phyloP scores from a whole-genome alignment of 805 yeast genomes.

The Phaffomyces thermotolerans region DNA sequence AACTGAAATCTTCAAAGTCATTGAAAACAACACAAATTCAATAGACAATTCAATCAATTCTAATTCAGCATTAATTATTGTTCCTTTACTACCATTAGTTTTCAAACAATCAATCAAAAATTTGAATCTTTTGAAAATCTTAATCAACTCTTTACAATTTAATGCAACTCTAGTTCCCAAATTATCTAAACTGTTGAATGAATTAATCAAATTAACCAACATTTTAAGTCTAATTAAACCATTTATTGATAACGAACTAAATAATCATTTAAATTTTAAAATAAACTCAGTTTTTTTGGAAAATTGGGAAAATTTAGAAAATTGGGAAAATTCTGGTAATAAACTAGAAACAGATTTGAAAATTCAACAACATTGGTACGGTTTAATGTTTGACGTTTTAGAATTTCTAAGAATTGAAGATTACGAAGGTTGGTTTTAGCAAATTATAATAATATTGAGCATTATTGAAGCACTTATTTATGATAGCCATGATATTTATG shows the following conservation, averaged over 20 bases:
- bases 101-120: slow-evolving; percentile 24
- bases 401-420: slow-evolving; percentile 16
- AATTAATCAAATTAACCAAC: slow-evolving; percentile 21
- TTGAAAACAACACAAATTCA: slow-evolving; percentile 19
- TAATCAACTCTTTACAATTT: slow-evolving; percentile 23
- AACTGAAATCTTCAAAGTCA: slow-evolving; percentile 7
- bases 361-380: slow-evolving; percentile 15
- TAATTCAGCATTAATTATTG: slow-evolving; percentile 6
- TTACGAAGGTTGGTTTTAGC: slow-evolving; percentile 21
- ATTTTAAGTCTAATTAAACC: slow-evolving; percentile 24
- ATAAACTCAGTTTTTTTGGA: slow-evolving; percentile 14
- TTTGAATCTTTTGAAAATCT: slow-evolving; percentile 22
- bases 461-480: too few relatives aligned
- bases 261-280: slow-evolving; percentile 20
- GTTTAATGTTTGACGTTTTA: slow-evolving; percentile 19
- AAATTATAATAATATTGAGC: too few relatives aligned
- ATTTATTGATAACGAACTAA: slow-evolving; percentile 19
- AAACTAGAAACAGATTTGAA: neutral
- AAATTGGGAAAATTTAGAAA: slow-evolving; percentile 18
- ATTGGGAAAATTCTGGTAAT: neutral
- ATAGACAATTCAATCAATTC: slow-evolving; percentile 9
- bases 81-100: slow-evolving; percentile 24
- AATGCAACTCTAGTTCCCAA: slow-evolving; percentile 19
- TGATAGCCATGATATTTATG: too few relatives aligned
- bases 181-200: slow-evolving; percentile 21